These are phyloP conservation scores for Hanseniaspora clermontiae DNA, from an alignment of 805 yeast species.

Conservation along the genomic window DNA sequence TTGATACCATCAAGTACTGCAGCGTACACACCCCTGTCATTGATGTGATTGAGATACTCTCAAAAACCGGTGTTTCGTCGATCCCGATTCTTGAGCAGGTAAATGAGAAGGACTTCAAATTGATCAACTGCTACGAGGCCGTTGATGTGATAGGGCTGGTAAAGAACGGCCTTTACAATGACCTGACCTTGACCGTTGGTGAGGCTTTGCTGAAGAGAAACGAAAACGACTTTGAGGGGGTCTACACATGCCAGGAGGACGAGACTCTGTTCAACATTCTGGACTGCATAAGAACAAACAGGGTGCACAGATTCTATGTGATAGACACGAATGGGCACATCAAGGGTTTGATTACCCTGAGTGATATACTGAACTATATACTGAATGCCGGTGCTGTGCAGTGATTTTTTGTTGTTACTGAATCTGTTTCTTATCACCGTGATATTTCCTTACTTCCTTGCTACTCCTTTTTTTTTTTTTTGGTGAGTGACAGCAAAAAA, in stretches of 20 bases:
- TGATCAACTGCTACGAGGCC: constrained; percentile 88
- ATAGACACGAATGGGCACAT: constrained; percentile 74
- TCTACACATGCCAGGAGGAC: constrained; percentile 79
- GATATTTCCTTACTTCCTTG: not conserved
- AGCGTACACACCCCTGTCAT: constrained; percentile 85
- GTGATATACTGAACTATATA: constrained; percentile 79
- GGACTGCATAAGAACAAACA: constrained; percentile 83
- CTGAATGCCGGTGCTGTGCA: constrained; percentile 42
- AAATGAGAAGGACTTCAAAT: constrained; percentile 29
- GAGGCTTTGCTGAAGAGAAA: constrained; percentile 81
- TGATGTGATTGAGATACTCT: constrained; percentile 75
- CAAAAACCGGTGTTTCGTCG: constrained; percentile 72
- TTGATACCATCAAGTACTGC: constrained; percentile 53
- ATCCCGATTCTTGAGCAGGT: constrained; percentile 82
- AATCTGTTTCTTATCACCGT: not conserved
- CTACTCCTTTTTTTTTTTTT: too few species aligned
- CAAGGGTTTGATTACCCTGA: constrained; percentile 74
- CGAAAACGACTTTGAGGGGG: constrained; percentile 95
- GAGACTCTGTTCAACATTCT: constrained; percentile 80
- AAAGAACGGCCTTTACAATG: constrained; percentile 88
- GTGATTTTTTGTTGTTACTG: not conserved
- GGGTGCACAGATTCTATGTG: constrained; percentile 83
- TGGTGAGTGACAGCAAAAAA: too few species aligned
- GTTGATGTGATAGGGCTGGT: constrained; percentile 86
- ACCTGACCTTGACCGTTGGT: constrained; percentile 80